A percentile compares a stretch with the other conserved stretches of the same genome.
Conservation (phyloP, 345 rosid species). For the Hibiscus mutabilis region DNA sequence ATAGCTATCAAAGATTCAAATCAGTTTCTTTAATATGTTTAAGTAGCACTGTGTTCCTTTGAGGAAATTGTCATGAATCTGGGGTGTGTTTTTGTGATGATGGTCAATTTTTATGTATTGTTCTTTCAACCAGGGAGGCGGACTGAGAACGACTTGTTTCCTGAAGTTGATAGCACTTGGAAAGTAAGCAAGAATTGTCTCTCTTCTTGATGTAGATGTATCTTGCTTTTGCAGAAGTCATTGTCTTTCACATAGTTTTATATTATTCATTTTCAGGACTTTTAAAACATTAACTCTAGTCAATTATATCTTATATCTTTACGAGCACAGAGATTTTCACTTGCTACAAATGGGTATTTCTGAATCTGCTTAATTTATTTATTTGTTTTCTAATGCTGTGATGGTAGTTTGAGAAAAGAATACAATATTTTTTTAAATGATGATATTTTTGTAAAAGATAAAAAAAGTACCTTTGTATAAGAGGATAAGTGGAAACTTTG, state of each 20-base stretch:
- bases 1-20: not conserved
- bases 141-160: slow-evolving; percentile 71
- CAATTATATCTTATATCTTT: not conserved
- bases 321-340: not conserved
- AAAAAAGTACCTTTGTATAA: not conserved
- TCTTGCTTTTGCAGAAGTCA: not conserved
- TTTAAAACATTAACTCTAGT: not conserved
- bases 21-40: not conserved
- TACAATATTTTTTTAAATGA: not conserved
- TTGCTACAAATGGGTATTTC: not conserved
- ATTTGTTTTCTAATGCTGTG: not conserved
- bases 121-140: slow-evolving; percentile 39
- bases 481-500: not conserved
- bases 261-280: not conserved
- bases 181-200: slow-evolving; percentile 48
- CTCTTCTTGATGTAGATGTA: slow-evolving; percentile 8
- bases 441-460: not conserved
- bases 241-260: not conserved
- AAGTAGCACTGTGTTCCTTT: not conserved
- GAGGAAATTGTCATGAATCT: not conserved
- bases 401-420: not conserved
- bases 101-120: slow-evolving; percentile 5
- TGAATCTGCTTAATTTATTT: not conserved
- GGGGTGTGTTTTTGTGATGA: not conserved
- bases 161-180: slow-evolving; percentile 94